phyloP scores from a whole-genome alignment of 139 green algal genomes.

The Choricystis sp. region DNA sequence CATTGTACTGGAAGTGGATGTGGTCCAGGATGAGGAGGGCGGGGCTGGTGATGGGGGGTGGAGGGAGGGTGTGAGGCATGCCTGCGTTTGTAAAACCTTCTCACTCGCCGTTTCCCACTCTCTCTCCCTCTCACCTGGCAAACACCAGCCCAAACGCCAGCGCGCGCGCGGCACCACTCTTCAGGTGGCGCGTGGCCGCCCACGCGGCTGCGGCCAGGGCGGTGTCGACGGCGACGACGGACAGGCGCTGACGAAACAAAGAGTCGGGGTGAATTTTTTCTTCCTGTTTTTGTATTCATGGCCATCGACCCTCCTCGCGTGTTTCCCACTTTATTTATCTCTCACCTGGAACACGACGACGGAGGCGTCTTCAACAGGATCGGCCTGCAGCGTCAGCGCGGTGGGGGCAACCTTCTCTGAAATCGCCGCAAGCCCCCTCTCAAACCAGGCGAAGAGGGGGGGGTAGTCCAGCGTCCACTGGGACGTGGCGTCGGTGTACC shows the following conservation, averaged over 20 bases:
- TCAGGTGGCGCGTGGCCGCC: conserved; percentile 1
- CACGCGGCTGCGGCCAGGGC: conserved; percentile 34
- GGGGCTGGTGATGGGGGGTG: conserved; percentile 7
- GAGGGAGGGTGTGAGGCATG: not conserved
- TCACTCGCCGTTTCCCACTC: no score
- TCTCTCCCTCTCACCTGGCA: no score
- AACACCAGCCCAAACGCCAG: not conserved
- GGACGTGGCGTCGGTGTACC: conserved; percentile 73
- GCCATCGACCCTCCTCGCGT: no score
- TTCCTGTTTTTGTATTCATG: no score
- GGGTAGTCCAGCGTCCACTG: conserved; percentile 96
- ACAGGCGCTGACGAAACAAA: conserved; percentile 59
- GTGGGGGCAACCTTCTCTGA: no score
- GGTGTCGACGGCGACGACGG: conserved; percentile 46
- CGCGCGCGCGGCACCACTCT: no score
- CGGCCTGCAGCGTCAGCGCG: not conserved
- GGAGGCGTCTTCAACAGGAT: not conserved
- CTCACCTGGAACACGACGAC: not conserved
- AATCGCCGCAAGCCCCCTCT: conserved; percentile 34
- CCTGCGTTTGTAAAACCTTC: no score
- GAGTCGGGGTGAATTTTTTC: no score
- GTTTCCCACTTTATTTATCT: no score
- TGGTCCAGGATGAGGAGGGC: conserved; percentile 90
- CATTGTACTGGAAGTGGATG: conserved; percentile 99
- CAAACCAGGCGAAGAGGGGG: conserved; percentile 91